Evolutionary conservation across 352 stramenopile genomes (phyloP).

Genomic region (Globisporangium uncinulatum): DNA sequence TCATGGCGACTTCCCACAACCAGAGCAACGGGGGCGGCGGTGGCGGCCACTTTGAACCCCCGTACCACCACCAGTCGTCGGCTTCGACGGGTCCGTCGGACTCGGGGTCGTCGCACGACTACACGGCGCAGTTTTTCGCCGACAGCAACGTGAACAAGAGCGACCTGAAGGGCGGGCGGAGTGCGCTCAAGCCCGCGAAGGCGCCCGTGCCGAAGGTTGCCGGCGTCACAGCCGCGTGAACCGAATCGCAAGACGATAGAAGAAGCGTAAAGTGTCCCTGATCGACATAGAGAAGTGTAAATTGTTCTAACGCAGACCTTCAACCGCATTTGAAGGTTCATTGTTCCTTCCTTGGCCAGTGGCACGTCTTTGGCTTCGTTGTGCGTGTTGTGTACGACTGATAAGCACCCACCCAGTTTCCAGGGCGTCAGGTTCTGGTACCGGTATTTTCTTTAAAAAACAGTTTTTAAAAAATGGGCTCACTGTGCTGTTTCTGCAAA

Average conservation of each 20-base stretch:
- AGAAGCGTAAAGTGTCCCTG: too few relatives aligned
- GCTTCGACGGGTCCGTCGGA: constrained; percentile 5
- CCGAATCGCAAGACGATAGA: not conserved
- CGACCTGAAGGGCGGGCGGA: constrained; percentile 8
- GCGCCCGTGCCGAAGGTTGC: constrained; percentile 29
- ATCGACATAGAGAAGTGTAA: not conserved
- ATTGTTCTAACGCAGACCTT: not conserved
- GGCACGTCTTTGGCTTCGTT: too few relatives aligned
- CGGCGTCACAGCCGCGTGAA: constrained; percentile 40
- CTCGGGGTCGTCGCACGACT: constrained; percentile 36
- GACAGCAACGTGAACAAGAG: constrained; percentile 30
- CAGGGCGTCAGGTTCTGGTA: too few relatives aligned
- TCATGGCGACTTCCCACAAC: constrained; percentile 34
- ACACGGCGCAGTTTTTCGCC: constrained; percentile 68
- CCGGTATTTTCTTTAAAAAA: too few relatives aligned
- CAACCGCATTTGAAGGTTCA: not conserved
- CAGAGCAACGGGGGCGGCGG: constrained; percentile 25
- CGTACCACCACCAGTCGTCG: constrained; percentile 15
- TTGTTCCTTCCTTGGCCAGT: too few relatives aligned
- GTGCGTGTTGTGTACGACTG: too few relatives aligned
- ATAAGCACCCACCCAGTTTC: too few relatives aligned
- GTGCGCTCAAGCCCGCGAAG: constrained; percentile 23
- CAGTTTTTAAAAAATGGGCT: too few relatives aligned
- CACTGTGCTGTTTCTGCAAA: not conserved
- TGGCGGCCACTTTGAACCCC: constrained; percentile 23